These are phyloP conservation scores for Bruguiera gymnorhiza DNA, from an alignment of 345 rosid genomes.

Conservation along the genomic window DNA sequence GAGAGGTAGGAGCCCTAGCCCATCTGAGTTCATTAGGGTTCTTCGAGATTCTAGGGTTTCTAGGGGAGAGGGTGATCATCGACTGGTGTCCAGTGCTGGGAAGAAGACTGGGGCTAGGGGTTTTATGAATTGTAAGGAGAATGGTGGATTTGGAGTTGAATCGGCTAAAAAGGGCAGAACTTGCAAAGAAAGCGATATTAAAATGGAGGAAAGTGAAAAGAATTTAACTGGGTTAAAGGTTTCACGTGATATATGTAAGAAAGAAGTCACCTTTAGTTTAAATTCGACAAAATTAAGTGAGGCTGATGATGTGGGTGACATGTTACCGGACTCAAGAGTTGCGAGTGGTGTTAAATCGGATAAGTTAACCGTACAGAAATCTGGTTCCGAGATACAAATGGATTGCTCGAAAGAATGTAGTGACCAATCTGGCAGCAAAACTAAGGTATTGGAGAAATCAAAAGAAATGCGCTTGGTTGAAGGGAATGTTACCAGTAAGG, in stretches of 20 bases:
- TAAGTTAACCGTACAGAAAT: conserved; percentile 26
- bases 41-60: conserved; percentile 46
- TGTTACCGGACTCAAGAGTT: conserved; percentile 23
- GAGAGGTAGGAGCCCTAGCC: conserved; percentile 86
- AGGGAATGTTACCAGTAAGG: conserved; percentile 21
- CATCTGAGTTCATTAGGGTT: conserved; percentile 62
- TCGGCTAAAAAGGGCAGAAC: conserved; percentile 29
- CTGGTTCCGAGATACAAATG: conserved; percentile 26
- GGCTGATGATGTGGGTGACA: conserved; percentile 15
- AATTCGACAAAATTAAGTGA: conserved; percentile 23
- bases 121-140: conserved; percentile 33
- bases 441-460: conserved; percentile 35
- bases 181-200: conserved; percentile 4
- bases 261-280: conserved; percentile 21
- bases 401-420: conserved; percentile 14
- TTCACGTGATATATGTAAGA: conserved; percentile 16
- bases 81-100: conserved; percentile 23
- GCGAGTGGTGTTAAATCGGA: conserved; percentile 11
- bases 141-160: conserved; percentile 27
- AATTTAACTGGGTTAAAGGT: conserved; percentile 18
- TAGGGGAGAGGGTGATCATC: conserved; percentile 32
- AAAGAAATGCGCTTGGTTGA: conserved; percentile 40
- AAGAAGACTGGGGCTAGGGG: conserved; percentile 27
- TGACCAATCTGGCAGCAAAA: conserved; percentile 30
- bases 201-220: conserved; percentile 13